These are phyloP conservation scores for Cucurbitaria berberidis DNA, from an alignment of 2,329 filamentous ascomycete genomes.

Conservation along the genomic window DNA sequence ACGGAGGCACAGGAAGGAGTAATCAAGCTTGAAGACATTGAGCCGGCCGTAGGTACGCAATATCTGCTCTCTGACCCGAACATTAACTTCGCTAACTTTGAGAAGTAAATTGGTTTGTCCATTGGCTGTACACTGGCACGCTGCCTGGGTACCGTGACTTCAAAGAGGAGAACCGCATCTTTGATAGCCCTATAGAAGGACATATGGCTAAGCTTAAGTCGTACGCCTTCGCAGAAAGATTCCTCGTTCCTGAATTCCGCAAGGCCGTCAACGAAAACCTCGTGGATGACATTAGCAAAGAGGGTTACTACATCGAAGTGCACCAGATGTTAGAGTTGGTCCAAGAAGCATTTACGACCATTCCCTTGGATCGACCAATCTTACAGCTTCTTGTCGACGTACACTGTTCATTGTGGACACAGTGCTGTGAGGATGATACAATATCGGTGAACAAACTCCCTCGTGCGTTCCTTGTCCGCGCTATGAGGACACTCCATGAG, in stretches of 20 bases:
- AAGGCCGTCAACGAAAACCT: slow-evolving; percentile 5
- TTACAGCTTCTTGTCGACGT: slow-evolving; percentile 1
- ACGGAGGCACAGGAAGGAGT: slow-evolving; percentile 8
- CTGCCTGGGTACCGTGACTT: no score
- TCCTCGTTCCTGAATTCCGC: slow-evolving; percentile 6
- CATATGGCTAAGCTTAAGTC: slow-evolving; percentile 1
- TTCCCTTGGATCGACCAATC: not conserved
- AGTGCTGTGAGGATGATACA: not conserved
- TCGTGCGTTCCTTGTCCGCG: not conserved
- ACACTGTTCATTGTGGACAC: not conserved
- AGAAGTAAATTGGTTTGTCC: slow-evolving; percentile 8
- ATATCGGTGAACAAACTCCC: not conserved
- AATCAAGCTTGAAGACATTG: slow-evolving; percentile 7
- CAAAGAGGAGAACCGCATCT: no score
- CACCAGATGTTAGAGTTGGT: not conserved
- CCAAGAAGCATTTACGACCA: not conserved
- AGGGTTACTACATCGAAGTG: not conserved
- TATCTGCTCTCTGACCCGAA: no score
- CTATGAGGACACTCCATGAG: not conserved
- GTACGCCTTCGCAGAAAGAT: slow-evolving; percentile 14
- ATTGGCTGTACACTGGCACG: slow-evolving; percentile 15
- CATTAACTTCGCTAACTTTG: no score
- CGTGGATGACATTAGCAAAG: not conserved
- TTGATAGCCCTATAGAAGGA: not conserved
- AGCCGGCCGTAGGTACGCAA: not conserved